phyloP scores from a whole-genome alignment of 2,329 filamentous ascomycete genomes.

The Hymenotorrendiella dingleyae region DNA sequence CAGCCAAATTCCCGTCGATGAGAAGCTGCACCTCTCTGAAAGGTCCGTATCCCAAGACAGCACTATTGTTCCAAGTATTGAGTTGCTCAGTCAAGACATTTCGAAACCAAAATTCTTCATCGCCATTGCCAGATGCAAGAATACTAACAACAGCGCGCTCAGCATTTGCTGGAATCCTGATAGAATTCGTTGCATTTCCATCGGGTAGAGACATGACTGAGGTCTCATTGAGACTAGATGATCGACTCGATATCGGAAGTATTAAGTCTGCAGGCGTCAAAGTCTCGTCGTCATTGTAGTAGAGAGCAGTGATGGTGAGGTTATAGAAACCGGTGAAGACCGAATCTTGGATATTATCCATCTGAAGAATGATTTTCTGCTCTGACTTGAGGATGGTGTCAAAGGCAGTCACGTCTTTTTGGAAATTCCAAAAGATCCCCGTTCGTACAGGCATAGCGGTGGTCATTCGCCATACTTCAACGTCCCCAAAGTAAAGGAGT shows the following conservation, averaged over 20 bases:
- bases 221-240: conserved; percentile 42
- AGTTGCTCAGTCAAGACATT: conserved; percentile 63
- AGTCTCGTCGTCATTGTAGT: conserved; percentile 47
- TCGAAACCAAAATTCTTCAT: conserved; percentile 82
- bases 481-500: conserved; percentile 68
- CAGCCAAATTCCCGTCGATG: conserved; percentile 67
- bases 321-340: conserved; percentile 70
- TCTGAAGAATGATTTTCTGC: conserved; percentile 74
- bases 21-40: conserved; percentile 74
- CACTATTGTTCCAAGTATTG: conserved; percentile 50
- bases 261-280: conserved; percentile 55
- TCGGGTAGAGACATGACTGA: conserved; percentile 65
- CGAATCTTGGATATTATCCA: conserved; percentile 65
- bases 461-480: conserved; percentile 76
- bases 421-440: conserved; percentile 72
- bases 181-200: conserved; percentile 51
- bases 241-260: conserved; percentile 57
- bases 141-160: conserved; percentile 68
- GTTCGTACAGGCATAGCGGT: conserved; percentile 69
- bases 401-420: conserved; percentile 74
- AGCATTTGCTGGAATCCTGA: conserved; percentile 59
- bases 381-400: conserved; percentile 58
- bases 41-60: conserved; percentile 62
- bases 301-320: conserved; percentile 67
- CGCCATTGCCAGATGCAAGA: conserved; percentile 66